Base-by-base conservation (phyloP, 2,329 filamentous ascomycete species). In the Fusarium agapanthi region DNA sequence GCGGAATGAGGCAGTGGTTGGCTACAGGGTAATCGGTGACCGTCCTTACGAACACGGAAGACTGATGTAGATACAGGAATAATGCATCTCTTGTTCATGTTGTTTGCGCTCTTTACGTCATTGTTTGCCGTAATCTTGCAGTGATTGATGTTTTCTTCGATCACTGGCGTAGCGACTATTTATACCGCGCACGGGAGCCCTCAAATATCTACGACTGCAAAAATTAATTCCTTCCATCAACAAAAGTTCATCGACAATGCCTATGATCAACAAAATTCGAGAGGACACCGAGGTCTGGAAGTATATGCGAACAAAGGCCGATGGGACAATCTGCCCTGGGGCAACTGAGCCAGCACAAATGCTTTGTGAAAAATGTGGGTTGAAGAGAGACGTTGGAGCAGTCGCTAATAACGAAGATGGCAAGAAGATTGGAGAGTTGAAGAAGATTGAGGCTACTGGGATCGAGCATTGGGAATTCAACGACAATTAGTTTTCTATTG, bases 51-150 rank as follows among this genome's bases (percentile, higher is more conserved):
- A n/a, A 12, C 9, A 8, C 7, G 10, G 14, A 16, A 28, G 13
- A 28, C 13, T 11, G 20, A 7, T 28, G 9, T 7, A 22, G 9
- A 45, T 11, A 22, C 8, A 3, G 2, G 13, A 45, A 7, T 4
- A 7, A 28, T 3, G 13, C 8, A 1, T 22, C 43, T 28, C 3
- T 22, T 45, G 4, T 22, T 7, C 18, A 45, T 20, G 5, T 20
- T 26, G 9, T 14, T n/a, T n/a, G 7, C 4, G 9, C 13, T 3
- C 0, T 13, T 11, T 7, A 11, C 6, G 3, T 28, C 6, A 8
- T 16, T 28, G 9, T 32, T n/a, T 16, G 12, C 4, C 5, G 1
- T 15, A 3, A 0, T 5, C n/a, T 16, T 6, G 2, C 2, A 15
- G 5, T 26, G 7, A 26, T 18, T 35, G 10, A 4, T 22, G 6